Evolutionary conservation across 1,284 basidiomycete genomes (phyloP), one percentile per base, ranked within the genome.

Genomic region (Moesziomyces sp.): DNA sequence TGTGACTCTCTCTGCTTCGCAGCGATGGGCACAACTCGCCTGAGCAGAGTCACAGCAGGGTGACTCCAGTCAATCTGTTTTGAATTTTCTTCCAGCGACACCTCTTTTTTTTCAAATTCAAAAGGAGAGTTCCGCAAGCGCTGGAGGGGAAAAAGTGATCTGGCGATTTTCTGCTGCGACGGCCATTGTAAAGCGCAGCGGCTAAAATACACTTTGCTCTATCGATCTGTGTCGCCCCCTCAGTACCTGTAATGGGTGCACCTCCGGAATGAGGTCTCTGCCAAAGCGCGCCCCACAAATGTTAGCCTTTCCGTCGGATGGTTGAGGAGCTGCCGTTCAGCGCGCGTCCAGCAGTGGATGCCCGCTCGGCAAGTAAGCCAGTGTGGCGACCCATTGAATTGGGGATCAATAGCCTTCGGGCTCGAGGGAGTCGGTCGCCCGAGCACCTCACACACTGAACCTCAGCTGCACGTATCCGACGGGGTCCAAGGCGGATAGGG

Each of bases 391-490:
- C 71, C 66, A 56, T 65, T 59, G 58, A 58, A 23, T 59, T 62
- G 61, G 66, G 72, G 58, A 45, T 60, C 46, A 62, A 52, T 42
- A 62, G 67, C 72, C 53, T 74, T 51, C 62, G 72, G 53, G 72
- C 67, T 65, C 72, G 73, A 67, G 64, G 73, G 73, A 75, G 73
- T 75, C 68, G 73, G 73, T 75, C 61, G 52, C 63, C 73, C 73
- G 68, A 64, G 73, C 73, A 75, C 73, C 64, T 67, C 73, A 71
- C 64, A 60, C 62, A 59, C 64, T 68, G 68, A 65, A 52, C 73
- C 73, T 75, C 73, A 72, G 68, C 68, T 75, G 73, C 68, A 75
- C 68, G 73, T 75, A 75, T 75, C 73, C 60, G 60, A 45, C 44
- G 58, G 73, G 58, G 21, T 55, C 48, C 59, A 71, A 65, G 73